Evolutionary conservation across 805 yeast species (phyloP).

Genomic region (Suhomyces sp.): DNA sequence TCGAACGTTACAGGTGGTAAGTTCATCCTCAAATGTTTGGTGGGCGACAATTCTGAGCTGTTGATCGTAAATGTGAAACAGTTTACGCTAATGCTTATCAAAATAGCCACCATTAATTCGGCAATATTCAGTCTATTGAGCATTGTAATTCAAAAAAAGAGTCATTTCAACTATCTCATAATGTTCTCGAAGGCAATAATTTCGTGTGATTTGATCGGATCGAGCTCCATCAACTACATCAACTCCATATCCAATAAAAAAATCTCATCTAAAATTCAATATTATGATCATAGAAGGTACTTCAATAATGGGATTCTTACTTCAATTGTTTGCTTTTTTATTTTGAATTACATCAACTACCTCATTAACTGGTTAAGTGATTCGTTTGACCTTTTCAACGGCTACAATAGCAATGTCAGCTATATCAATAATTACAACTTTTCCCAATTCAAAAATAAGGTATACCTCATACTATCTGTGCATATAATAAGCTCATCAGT

Average conservation of each 20-base stretch:
- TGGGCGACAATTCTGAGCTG: slow-evolving; percentile 5
- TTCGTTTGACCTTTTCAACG: slow-evolving; percentile 8
- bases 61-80: slow-evolving; percentile 1
- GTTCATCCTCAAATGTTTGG: slow-evolving; percentile 7
- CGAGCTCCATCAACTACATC: slow-evolving; percentile 9
- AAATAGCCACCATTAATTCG: slow-evolving; percentile 3
- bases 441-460: slow-evolving; percentile 5
- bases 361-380: slow-evolving; percentile 12
- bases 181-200: slow-evolving; percentile 13
- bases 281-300: slow-evolving; percentile 7
- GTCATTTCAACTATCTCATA: slow-evolving; percentile 13
- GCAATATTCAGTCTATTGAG: slow-evolving; percentile 4
- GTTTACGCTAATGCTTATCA: not conserved
- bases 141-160: slow-evolving; percentile 6
- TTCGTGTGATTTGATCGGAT: slow-evolving; percentile 13
- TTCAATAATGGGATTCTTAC: slow-evolving; percentile 8
- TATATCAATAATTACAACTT: slow-evolving; percentile 12
- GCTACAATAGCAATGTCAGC: slow-evolving; percentile 6
- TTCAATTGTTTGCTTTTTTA: slow-evolving; percentile 11
- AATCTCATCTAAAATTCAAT: slow-evolving; percentile 9
- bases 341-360: slow-evolving; percentile 13
- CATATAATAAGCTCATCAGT: slow-evolving; percentile 13
- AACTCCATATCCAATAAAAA: slow-evolving; percentile 10
- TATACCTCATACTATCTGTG: slow-evolving; percentile 11
- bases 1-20: slow-evolving; percentile 13